phyloP scores from a whole-genome alignment of 768 basidiomycete species.

The Mycena latifolia region DNA sequence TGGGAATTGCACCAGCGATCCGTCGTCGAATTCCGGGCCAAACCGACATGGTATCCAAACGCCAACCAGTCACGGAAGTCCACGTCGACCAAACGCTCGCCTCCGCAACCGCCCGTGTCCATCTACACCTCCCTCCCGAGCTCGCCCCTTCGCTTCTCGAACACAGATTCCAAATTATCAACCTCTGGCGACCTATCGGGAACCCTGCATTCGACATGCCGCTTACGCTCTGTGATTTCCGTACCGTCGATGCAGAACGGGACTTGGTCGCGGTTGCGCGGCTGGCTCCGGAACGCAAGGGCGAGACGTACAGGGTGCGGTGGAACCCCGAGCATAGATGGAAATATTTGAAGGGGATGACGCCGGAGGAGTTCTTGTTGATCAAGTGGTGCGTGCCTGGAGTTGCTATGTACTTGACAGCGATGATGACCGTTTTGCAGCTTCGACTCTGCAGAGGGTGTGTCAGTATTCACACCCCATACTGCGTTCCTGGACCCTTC shows the following conservation, averaged over 20 bases:
- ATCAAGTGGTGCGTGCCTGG: conserved; percentile 52
- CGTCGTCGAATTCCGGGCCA: conserved; percentile 45
- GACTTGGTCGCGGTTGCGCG: conserved; percentile 49
- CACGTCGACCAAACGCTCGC: conserved; percentile 57
- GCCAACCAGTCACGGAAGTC: conserved; percentile 45
- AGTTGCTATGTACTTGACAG: conserved; percentile 5
- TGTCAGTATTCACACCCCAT: conserved; percentile 71
- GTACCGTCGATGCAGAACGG: conserved; percentile 47
- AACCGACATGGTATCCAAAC: conserved; percentile 37
- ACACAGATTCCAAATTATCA: too few species aligned
- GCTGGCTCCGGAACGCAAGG: conserved; percentile 50
- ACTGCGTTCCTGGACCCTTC: conserved; percentile 70
- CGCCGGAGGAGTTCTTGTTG: conserved; percentile 49
- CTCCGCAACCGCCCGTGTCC: conserved; percentile 50
- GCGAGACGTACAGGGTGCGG: conserved; percentile 52
- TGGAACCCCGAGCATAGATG: conserved; percentile 50
- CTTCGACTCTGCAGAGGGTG: conserved; percentile 47
- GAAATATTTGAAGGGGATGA: conserved; percentile 52
- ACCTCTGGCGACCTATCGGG: conserved; percentile 60
- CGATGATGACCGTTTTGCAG: conserved; percentile 29
- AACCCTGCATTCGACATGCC: conserved; percentile 54
- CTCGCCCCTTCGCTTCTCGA: conserved; percentile 51
- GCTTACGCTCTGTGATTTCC: conserved; percentile 55
- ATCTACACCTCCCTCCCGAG: conserved; percentile 51
- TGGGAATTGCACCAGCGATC: conserved; percentile 36